Evolutionary conservation across 2,329 filamentous ascomycete species (phyloP), one percentile per base, ranked within the genome.

Genomic region (Exophiala sideris): DNA sequence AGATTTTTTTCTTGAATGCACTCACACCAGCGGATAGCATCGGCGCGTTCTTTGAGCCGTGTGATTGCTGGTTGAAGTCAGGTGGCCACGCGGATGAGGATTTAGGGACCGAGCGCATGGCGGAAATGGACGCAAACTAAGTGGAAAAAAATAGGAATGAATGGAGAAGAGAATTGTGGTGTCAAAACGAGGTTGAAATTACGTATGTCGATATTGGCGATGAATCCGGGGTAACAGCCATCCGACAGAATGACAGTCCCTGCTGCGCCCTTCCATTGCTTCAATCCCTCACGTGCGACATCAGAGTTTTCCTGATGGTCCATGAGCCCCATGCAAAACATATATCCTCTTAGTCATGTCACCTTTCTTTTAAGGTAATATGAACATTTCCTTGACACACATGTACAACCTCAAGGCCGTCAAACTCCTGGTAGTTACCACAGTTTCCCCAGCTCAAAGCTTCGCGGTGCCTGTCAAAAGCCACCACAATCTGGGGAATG

Each of bases 171-270:
- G 16, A 32, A 45, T 44, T 45, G 56, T 58, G 48, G 45, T 58
- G 56, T 58, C 56, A 58, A 41, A 32, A 45, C 21, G 34, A 52
- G 45, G 38, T 34, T 49, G 39, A 40, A 33, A 58, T 58, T 58
- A 58, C 56, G 56, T 58, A 58, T 50, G 44, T 39, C 38, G 54
- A 49, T 45, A n/a, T 16, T 12, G 12, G 29, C 38, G 29, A 52
- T 20, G 47, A 44, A 52, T 54, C 52, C 40, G 46, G 40, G 49
- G 49, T 38, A 56, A 40, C 1, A 18, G 40, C 41, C 41, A 10
- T 33, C 33, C 20, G 45, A 29, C 24, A 29, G 5, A 18, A 18
- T 3, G 16, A 45, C 14, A n/a, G 12, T 10, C 10, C 18, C 9
- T 18, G 42, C 16, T 33, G 14, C 21, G 35, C 9, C 35, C n/a